Evolutionary conservation across 1,284 basidiomycete genomes (phyloP), one percentile per base, ranked within the genome.

Genomic region (Cryptococcus floricola): DNA sequence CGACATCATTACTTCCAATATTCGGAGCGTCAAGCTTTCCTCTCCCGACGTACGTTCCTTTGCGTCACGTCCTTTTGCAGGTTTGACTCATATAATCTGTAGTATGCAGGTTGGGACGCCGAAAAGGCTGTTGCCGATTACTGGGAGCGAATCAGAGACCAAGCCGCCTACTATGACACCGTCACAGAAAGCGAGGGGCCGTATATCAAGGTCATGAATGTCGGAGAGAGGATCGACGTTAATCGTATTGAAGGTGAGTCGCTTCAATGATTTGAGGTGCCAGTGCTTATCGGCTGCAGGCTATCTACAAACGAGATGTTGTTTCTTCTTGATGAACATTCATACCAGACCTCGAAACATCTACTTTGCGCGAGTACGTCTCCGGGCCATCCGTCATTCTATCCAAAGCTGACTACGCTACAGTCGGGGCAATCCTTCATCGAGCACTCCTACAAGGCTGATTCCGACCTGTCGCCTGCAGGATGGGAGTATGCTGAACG

Each of bases 391-490:
- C 18, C 19, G 12, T 16, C 10, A n/a, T 23, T 28, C 16, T 19
- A 13, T 18, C 25, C 7, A 23, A 8, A 42, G 39, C 14, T 47
- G 43, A 13, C 59, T 50, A 19, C 42, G 49, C 58, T 54, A 45
- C 61, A 79, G 89, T 94, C 91, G 5, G 92, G 92, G 12, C 91
- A 92, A 81, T 96, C 90, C 6, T 82, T 97, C 56, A 94, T 98
- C 62, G 96, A 99, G 73, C 96, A 98, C 74, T 96, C 94, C 4
- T 98, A 95, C 81, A 97, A 96, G 78, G 94, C 95, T 31, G 95
- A 98, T 71, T 93, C 95, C 0, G 96, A 98, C 71, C 83, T 99
- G 8, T 96, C 92, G 1, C 88, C 91, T 2, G 87, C 87, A 0
- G 95, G 95, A 5, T 92, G 91, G 89, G 91, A 96, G 59, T 99